Percentiles rank a stretch among this genome's conserved stretches.
phyloP scores from a whole-genome alignment of 2,329 filamentous ascomycete genomes.

The Nemania diffusa region DNA sequence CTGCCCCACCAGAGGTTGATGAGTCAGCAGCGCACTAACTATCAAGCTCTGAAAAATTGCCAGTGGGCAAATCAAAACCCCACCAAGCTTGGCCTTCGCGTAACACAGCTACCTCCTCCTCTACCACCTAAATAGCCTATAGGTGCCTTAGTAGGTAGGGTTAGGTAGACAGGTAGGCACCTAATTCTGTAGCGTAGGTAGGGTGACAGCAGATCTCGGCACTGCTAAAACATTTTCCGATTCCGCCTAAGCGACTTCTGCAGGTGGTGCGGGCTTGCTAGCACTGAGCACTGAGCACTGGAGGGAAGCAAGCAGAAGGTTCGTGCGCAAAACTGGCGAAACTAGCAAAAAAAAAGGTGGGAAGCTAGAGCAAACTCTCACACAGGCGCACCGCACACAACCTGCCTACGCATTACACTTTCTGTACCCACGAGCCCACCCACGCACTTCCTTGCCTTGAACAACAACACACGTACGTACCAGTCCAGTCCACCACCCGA shows the following conservation, averaged over 20 bases:
- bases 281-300: neutral
- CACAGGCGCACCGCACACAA: neutral
- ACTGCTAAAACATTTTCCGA: slow-evolving; percentile 28
- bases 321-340: slow-evolving; percentile 34
- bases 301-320: slow-evolving; percentile 22
- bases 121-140: too few relatives aligned
- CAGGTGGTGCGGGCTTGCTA: neutral
- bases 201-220: neutral
- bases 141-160: neutral
- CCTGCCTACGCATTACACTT: neutral
- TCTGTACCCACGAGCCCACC: slow-evolving; percentile 19
- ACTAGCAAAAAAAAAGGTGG: slow-evolving; percentile 18
- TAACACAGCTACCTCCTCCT: too few relatives aligned
- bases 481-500: slow-evolving; percentile 27
- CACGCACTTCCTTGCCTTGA: neutral
- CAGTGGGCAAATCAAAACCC: slow-evolving; percentile 32
- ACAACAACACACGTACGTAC: neutral
- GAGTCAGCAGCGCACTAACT: slow-evolving; percentile 42
- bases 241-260: slow-evolving; percentile 29
- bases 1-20: slow-evolving; percentile 16
- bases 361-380: slow-evolving; percentile 24
- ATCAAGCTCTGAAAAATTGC: slow-evolving; percentile 35
- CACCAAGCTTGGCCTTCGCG: neutral
- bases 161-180: too few relatives aligned
- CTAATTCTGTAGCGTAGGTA: neutral